phyloP scores from a whole-genome alignment of 78 protist species.

The Acrasis kona region DNA sequence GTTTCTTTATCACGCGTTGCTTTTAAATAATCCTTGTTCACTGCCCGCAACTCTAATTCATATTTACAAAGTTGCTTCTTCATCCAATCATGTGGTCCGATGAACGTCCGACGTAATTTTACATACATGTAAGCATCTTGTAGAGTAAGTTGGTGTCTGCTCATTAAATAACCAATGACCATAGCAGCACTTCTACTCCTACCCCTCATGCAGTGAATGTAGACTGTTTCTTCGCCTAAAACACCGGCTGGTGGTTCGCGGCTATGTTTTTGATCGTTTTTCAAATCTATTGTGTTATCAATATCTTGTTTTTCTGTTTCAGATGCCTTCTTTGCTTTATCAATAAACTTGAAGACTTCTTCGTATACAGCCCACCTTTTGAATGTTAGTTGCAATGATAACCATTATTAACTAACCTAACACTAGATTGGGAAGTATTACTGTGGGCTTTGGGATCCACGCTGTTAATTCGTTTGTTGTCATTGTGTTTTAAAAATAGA shows the following conservation, averaged over 20 bases:
- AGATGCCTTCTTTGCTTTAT: background rate
- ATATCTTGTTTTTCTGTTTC: background rate
- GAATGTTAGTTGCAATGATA: background rate
- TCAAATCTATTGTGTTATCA: background rate
- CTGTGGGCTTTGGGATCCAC: background rate
- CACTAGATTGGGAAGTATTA: background rate
- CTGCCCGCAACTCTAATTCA: background rate
- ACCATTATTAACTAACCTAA: background rate
- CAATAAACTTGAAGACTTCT: background rate
- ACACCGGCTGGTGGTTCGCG: background rate
- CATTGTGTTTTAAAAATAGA: too few relatives aligned
- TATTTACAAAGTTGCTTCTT: background rate
- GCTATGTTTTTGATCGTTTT: background rate
- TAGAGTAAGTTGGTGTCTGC: background rate
- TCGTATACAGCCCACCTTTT: background rate
- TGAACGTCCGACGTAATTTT: background rate
- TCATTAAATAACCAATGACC: constrained; percentile 30
- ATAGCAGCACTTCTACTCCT: constrained; percentile 23
- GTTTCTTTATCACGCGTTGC: too few relatives aligned
- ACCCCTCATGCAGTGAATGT: constrained; percentile 19
- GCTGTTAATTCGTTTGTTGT: too few relatives aligned
- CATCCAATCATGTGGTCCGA: background rate
- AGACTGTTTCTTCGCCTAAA: background rate
- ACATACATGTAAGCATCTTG: background rate
- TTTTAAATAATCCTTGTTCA: too few relatives aligned